Evolutionary conservation across 805 yeast genomes (phyloP).

Genomic region (Yarrowia sp.): DNA sequence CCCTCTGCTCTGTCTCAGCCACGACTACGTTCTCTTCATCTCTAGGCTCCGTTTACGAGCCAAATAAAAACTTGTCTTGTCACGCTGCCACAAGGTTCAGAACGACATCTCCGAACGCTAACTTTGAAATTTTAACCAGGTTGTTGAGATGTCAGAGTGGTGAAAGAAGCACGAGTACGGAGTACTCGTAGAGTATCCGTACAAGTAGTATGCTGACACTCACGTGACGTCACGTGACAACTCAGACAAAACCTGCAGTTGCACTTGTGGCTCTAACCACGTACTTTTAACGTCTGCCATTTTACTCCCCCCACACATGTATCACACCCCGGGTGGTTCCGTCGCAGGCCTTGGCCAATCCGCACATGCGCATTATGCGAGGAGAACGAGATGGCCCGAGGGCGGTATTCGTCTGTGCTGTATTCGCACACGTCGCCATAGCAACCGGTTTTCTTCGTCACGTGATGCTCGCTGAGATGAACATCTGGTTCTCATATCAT

Average conservation of each 20-base stretch:
- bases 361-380: conserved; percentile 36
- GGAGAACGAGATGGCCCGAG: conserved; percentile 23
- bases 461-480: too few relatives aligned
- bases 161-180: not conserved
- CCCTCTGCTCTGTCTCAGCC: too few relatives aligned
- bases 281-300: too few relatives aligned
- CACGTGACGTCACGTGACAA: not conserved
- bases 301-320: conserved; percentile 20
- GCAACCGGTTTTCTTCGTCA: too few relatives aligned
- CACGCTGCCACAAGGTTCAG: conserved; percentile 1
- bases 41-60: conserved; percentile 3
- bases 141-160: not conserved
- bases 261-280: too few relatives aligned
- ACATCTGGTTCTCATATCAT: too few relatives aligned
- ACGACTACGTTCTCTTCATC: too few relatives aligned
- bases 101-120: conserved; percentile 1
- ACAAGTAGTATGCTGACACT: too few relatives aligned
- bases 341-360: conserved; percentile 30
- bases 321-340: conserved; percentile 30
- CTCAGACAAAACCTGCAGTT: too few relatives aligned
- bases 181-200: too few relatives aligned
- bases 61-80: not conserved
- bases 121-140: not conserved
- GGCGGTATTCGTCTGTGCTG: too few relatives aligned
- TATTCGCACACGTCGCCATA: too few relatives aligned